Evolutionary conservation across 2,329 filamentous ascomycete species (phyloP), one percentile per base, ranked within the genome.

Genomic region (Claviceps digitariae): DNA sequence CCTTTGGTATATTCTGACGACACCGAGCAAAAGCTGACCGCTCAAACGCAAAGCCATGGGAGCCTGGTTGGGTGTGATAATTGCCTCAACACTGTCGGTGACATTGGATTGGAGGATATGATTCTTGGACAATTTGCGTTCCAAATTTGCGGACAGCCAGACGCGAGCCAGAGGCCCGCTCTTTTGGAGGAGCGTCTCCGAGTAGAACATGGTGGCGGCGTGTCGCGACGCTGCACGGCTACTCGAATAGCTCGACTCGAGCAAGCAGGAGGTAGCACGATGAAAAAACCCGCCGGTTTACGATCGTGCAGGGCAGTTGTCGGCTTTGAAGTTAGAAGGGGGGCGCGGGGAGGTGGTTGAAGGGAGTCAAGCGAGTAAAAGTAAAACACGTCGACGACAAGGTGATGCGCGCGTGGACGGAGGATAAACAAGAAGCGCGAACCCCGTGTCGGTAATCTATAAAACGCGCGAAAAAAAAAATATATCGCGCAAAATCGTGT

Each of bases 101-200:
- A 98, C 86, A 72, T 95, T 94, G 55, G 90, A 91, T 67, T 95
- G 89, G 58, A 98, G 70, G 60, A 97, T 93, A 64, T 96, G 90
- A 58, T 89, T 90, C 73, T 98, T 98, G 61, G 90, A 95, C 56
- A 98, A 83, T 74, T 97, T 98, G 76, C 91, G 90, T 79, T 97
- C 93, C 59, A 97, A 78, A 71, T 97, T 98, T 74, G 93, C 90
- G 34, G 93, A 95, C 57, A 97, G 81, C 93, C 93, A 98, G 73
- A 97, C 90, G 66, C 90, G 88, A 72, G 93, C 93, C 76, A 98
- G 74, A 65, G 93, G 91, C 75, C 93, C 93, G 63, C 89, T 95
- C 83, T 95, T 95, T 69, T 90, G 90, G 63, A 98, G 81, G 55
- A 98, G 81, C 53, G 89, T 90, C 75, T 95, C 90, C 52, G 93